These are phyloP conservation scores for Stentor coeruleus DNA, from an alignment of 73 alveolate genomes.

Conservation along the genomic window DNA sequence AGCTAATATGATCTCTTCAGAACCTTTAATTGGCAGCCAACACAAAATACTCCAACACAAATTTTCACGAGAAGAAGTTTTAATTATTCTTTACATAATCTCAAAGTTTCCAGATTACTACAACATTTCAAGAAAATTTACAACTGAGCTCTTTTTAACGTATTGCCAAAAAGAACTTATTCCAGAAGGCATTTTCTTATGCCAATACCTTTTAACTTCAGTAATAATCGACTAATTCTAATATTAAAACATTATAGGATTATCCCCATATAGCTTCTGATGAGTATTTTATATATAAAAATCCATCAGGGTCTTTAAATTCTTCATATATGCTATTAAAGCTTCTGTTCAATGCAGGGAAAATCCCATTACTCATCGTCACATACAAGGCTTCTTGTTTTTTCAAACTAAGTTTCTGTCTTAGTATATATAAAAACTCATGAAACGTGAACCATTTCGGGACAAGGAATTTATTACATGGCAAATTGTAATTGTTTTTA, in stretches of 20 bases:
- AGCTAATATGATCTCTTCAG: no score
- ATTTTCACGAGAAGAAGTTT: no score
- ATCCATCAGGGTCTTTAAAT: constrained; percentile 1
- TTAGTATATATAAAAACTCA: neutral
- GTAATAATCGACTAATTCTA: no score
- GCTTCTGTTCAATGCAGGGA: neutral
- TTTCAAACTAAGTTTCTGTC: neutral
- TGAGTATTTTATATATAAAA: neutral
- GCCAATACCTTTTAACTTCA: no score
- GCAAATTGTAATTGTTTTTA: neutral
- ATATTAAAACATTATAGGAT: no score
- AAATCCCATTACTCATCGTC: neutral
- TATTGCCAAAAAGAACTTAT: neutral
- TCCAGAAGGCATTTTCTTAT: neutral
- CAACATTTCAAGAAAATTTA: no score
- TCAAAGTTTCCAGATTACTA: no score
- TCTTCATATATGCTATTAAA: neutral
- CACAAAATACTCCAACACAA: no score
- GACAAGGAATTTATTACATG: neutral
- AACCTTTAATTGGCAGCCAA: no score
- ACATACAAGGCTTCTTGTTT: neutral
- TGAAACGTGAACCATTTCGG: neutral
- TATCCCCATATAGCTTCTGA: constrained; percentile 4
- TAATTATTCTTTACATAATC: no score
- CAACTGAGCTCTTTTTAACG: no score